Evolutionary conservation across 805 yeast species (phyloP), one percentile per base, ranked within the genome.

Genomic region (Saturnispora halmiae): DNA sequence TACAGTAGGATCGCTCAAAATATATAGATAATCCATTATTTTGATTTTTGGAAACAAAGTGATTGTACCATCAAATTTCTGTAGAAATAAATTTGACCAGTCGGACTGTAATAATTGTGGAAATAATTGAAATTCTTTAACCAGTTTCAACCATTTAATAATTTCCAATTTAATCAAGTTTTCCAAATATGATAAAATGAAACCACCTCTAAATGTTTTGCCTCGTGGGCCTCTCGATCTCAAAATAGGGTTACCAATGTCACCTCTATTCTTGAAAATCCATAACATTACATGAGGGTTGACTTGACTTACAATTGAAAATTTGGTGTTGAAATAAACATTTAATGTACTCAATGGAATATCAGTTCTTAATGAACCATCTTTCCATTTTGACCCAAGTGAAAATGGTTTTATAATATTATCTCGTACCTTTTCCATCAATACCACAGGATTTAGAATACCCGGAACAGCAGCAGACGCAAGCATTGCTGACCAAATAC

Each of bases 391-490:
- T 49, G 69, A 75, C 0, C 92, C 92, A 51, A 82, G 68, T 16
- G 82, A 75, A 53, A 79, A 82, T 2, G 94, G 90, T 2, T 66
- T 64, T 6, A 80, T 66, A 26, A 63, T 55, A 1, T 52, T 52
- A 24, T 55, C 59, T 6, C 50, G 45, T 28, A 54, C 52, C 8
- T 63, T 65, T 76, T 75, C 79, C 87, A 82, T 79, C 41, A 82
- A 60, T 13, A 80, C 86, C 16, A 82, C 88, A 0, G 94, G 94
- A 46, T 79, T 79, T 42, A 82, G 60, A 11, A 82, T 79, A 0
- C 92, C 92, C 0, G 94, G 94, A 6, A 83, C 92, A 0, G 92
- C 92, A 4, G 85, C 73, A 3, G 86, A 78, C 0, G 92, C 92
- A 31, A 82, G 60, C 43, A 82, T 60, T 0, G 87, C 65, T 2